Conservation (phyloP, 768 basidiomycete species). For the Leucocoprinus sp. region DNA sequence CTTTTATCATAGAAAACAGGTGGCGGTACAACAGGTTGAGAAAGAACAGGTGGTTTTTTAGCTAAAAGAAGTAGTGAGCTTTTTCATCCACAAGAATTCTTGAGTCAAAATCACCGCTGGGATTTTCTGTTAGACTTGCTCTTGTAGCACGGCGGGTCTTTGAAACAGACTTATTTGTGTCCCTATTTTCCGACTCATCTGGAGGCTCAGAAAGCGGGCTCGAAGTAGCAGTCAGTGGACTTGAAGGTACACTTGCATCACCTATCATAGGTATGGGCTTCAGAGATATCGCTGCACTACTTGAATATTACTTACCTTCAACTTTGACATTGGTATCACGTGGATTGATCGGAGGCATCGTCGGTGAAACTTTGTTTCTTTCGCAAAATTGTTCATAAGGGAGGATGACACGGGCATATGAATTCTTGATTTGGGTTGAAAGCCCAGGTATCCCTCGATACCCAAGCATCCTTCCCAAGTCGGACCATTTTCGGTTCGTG, state of each 20-base stretch:
- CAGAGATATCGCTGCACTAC: conserved; percentile 33
- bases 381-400: conserved; percentile 93
- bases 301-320: conserved; percentile 27
- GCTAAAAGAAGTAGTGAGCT: conserved; percentile 19
- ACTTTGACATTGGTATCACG: conserved; percentile 45
- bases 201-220: conserved; percentile 76
- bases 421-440: conserved; percentile 81
- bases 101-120: conserved; percentile 22
- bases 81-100: too few relatives aligned
- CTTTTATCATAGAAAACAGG: conserved; percentile 42
- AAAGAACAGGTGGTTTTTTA: conserved; percentile 26
- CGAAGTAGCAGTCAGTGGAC: conserved; percentile 69
- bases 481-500: conserved; percentile 79
- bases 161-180: conserved; percentile 36
- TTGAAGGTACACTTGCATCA: conserved; percentile 55
- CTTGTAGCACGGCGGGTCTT: conserved; percentile 46
- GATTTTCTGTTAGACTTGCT: conserved; percentile 44
- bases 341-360: conserved; percentile 33
- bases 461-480: conserved; percentile 74
- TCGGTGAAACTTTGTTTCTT: conserved; percentile 60
- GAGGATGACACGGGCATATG: conserved; percentile 84
- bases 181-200: conserved; percentile 62
- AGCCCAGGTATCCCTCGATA: conserved; percentile 78
- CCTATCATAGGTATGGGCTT: conserved; percentile 25
- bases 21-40: conserved; percentile 31